These are phyloP conservation scores for Morella rubra DNA, from an alignment of 306 rosid genomes.

Conservation along the genomic window DNA sequence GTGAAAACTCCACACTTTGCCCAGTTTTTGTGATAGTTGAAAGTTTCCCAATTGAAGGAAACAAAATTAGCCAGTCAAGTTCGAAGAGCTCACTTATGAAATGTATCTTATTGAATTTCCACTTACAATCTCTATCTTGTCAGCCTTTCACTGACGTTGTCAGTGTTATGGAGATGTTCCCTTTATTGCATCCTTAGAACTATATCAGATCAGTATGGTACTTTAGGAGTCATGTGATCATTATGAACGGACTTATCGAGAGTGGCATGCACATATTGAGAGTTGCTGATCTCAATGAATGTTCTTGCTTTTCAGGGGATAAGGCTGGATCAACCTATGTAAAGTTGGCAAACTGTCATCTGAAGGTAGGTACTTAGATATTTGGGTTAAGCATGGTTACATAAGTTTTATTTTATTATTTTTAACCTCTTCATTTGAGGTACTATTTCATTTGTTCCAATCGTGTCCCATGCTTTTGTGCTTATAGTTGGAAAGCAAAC, in stretches of 20 bases:
- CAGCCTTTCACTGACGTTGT: background rate
- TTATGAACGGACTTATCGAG: background rate
- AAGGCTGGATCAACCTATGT: slow-evolving; percentile 72
- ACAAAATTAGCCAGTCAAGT: background rate
- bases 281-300: slow-evolving; percentile 20
- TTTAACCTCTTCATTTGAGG: background rate
- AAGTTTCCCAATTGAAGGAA: background rate
- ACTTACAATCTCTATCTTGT: background rate
- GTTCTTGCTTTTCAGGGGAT: slow-evolving; percentile 62
- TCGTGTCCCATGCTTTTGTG: slow-evolving; percentile 4
- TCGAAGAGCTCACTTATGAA: background rate
- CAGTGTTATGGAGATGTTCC: background rate
- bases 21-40: background rate
- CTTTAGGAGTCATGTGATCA: background rate
- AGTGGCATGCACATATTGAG: slow-evolving; percentile 13
- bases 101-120: background rate
- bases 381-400: slow-evolving; percentile 6
- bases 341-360: slow-evolving; percentile 77
- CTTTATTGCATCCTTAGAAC: background rate
- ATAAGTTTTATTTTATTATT: background rate
- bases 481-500: slow-evolving; percentile 85
- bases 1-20: background rate
- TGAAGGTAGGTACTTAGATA: slow-evolving; percentile 55
- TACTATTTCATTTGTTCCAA: slow-evolving; percentile 6
- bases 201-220: background rate